A percentile compares a stretch with the other conserved stretches of the same genome.
phyloP scores from a whole-genome alignment of 768 basidiomycete genomes.

The Hygrocybe coccinea region DNA sequence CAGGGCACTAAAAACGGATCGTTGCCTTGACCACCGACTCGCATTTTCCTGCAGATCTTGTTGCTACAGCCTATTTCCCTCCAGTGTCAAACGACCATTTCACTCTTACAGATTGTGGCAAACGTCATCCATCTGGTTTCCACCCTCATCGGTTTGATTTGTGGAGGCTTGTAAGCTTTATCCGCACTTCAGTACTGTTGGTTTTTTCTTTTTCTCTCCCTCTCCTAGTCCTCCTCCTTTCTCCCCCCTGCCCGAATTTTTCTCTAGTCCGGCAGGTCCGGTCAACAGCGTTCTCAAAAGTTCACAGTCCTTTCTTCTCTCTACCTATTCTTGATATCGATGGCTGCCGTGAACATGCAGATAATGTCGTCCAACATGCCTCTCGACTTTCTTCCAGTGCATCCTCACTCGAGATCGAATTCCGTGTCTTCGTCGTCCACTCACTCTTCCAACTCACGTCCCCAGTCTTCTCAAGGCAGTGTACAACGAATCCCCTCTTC shows the following conservation, averaged over 20 bases:
- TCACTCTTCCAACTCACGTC: conserved; percentile 67
- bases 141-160: too few relatives aligned
- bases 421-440: conserved; percentile 75
- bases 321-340: conserved; percentile 27
- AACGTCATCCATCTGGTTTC: too few relatives aligned
- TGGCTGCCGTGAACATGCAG: conserved; percentile 74
- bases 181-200: conserved; percentile 6
- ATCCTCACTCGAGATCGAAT: conserved; percentile 68
- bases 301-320: conserved; percentile 3
- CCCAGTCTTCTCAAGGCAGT: conserved; percentile 71
- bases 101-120: background rate
- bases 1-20: too few relatives aligned
- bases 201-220: background rate
- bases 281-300: background rate
- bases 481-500: conserved; percentile 50
- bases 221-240: conserved; percentile 7
- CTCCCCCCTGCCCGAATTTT: conserved; percentile 4
- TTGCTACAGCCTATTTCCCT: conserved; percentile 25
- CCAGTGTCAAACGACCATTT: background rate
- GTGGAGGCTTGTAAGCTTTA: too few relatives aligned
- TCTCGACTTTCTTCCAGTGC: conserved; percentile 65
- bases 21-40: conserved; percentile 44
- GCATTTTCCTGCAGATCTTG: conserved; percentile 27
- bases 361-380: conserved; percentile 62
- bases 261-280: conserved; percentile 8